A percentile compares a stretch with the other conserved stretches of the same genome.
Conservation (phyloP, 345 rosid species). For the Sapria himalayana region DNA sequence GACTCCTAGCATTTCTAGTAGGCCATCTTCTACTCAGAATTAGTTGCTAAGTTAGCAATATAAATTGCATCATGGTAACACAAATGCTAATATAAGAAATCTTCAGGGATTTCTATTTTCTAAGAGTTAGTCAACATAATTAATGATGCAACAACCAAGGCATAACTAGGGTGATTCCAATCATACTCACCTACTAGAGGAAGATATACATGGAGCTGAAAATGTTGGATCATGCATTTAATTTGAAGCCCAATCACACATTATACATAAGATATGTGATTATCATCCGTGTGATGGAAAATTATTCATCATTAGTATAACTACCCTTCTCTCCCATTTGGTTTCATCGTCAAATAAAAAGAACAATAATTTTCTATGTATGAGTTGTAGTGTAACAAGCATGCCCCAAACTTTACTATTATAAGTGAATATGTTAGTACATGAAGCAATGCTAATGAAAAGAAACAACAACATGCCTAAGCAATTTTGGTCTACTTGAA, state of each 20-base stretch:
- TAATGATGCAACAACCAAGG: slow-evolving; percentile 33
- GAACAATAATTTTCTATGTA: too few relatives aligned
- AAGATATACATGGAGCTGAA: slow-evolving; percentile 53
- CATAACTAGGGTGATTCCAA: slow-evolving; percentile 41
- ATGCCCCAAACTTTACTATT: slow-evolving; percentile 41
- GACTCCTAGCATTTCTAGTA: slow-evolving; percentile 43
- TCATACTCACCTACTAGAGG: slow-evolving; percentile 35
- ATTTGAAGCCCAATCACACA: too few relatives aligned
- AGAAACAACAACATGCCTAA: slow-evolving; percentile 31
- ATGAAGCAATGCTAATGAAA: slow-evolving; percentile 32
- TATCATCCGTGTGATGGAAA: too few relatives aligned
- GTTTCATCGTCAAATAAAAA: too few relatives aligned
- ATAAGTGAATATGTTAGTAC: slow-evolving; percentile 34
- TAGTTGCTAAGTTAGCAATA: slow-evolving; percentile 62
- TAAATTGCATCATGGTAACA: slow-evolving; percentile 24
- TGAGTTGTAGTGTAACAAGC: too few relatives aligned
- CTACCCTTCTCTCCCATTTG: too few relatives aligned
- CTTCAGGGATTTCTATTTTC: slow-evolving; percentile 47
- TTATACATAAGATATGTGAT: too few relatives aligned
- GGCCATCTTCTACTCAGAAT: slow-evolving; percentile 61
- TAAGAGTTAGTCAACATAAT: slow-evolving; percentile 34
- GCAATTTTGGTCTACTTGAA: too few relatives aligned
- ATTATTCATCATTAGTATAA: too few relatives aligned
- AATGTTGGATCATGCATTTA: too few relatives aligned
- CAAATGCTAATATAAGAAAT: slow-evolving; percentile 23